Conservation (phyloP, 1,284 basidiomycete species). For the Vanrija humicola region DNA sequence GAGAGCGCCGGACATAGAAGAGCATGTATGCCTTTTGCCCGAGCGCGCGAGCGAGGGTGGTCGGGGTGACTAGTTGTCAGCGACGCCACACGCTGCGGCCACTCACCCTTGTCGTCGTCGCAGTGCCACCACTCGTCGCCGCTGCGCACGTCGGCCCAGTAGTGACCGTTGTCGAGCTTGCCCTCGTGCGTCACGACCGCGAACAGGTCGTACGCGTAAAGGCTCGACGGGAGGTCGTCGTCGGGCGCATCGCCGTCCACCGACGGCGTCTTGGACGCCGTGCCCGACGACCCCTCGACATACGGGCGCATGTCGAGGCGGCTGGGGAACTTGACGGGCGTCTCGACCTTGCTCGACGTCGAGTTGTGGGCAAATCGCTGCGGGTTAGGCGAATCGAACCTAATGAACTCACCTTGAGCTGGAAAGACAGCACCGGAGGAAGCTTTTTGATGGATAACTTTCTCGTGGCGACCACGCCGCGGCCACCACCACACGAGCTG, state of each 20-base stretch:
- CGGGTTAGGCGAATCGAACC: background rate
- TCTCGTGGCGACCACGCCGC: constrained; percentile 60
- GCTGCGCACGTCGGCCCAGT: constrained; percentile 51
- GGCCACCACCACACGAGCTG: constrained; percentile 40
- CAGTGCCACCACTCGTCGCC: constrained; percentile 79
- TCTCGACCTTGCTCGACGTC: constrained; percentile 77
- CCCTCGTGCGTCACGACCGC: constrained; percentile 94
- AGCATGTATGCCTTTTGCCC: constrained; percentile 80
- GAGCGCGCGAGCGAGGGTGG: constrained; percentile 64
- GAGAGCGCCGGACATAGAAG: constrained; percentile 80
- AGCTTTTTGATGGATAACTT: constrained; percentile 78
- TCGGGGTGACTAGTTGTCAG: constrained; percentile 56
- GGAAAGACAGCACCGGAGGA: constrained; percentile 87
- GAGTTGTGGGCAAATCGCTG: constrained; percentile 90
- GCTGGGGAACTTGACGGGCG: constrained; percentile 75
- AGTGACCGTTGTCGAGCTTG: constrained; percentile 90
- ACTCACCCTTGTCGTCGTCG: constrained; percentile 82
- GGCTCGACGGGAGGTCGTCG: constrained; percentile 53
- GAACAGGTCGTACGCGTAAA: constrained; percentile 90
- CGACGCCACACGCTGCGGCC: background rate
- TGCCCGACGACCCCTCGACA: constrained; percentile 50
- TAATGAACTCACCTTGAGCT: constrained; percentile 71
- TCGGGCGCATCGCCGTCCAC: constrained; percentile 4
- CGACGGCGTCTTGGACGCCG: constrained; percentile 6
- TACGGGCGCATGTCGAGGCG: constrained; percentile 84